These are phyloP conservation scores for Apiotrichum porosum DNA, from an alignment of 1,284 basidiomycete genomes.

Conservation along the genomic window DNA sequence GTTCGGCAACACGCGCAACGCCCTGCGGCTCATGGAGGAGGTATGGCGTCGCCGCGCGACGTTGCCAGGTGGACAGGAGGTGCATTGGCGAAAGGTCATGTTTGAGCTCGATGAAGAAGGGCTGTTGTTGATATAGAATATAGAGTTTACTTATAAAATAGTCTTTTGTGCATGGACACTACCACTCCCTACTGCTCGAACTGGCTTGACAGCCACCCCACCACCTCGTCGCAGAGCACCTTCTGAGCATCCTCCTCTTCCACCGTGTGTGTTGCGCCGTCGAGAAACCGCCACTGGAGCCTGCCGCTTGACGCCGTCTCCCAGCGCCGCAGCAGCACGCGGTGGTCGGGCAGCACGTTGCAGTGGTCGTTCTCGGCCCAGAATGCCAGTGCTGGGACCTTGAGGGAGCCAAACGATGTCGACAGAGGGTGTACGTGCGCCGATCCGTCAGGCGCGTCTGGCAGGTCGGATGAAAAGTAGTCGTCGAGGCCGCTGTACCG, in stretches of 20 bases:
- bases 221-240: slow-evolving; percentile 23
- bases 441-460: slow-evolving; percentile 12
- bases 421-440: slow-evolving; percentile 34
- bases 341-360: slow-evolving; percentile 12
- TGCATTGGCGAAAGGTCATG: slow-evolving; percentile 24
- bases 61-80: slow-evolving; percentile 3
- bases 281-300: slow-evolving; percentile 23
- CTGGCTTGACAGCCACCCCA: slow-evolving; percentile 28
- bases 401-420: slow-evolving; percentile 37
- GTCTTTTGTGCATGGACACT: not conserved
- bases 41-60: slow-evolving; percentile 55
- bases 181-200: too few relatives aligned
- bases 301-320: slow-evolving; percentile 16
- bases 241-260: slow-evolving; percentile 6
- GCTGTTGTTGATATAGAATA: slow-evolving; percentile 21
- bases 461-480: slow-evolving; percentile 43
- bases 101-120: slow-evolving; percentile 23
- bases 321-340: not conserved
- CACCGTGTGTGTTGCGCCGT: slow-evolving; percentile 31
- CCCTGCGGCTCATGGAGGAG: slow-evolving; percentile 56
- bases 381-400: slow-evolving; percentile 32
- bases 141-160: not conserved
- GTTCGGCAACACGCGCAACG: slow-evolving; percentile 60
- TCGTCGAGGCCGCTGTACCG: slow-evolving; percentile 44
- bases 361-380: slow-evolving; percentile 39